Evolutionary conservation across 805 yeast genomes (phyloP).

Genomic region (Schizosaccharomyces pombe): ASM294v3 CU329670.1:1429001-1429500

Average conservation of each 20-base stretch:
- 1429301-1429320: slow-evolving; percentile 50
- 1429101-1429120: neutral
- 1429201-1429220: slow-evolving; percentile 14
- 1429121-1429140: neutral
- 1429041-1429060: slow-evolving; percentile 24
- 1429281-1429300: slow-evolving; percentile 96
- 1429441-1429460: neutral
- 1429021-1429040: slow-evolving; percentile 39
- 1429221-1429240: slow-evolving; percentile 64
- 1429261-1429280: slow-evolving; percentile 72
- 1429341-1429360: slow-evolving; percentile 21
- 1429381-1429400: neutral
- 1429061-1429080: slow-evolving; percentile 18
- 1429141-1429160: slow-evolving; percentile 4
- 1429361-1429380: slow-evolving; percentile 51
- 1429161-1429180: slow-evolving; percentile 9
- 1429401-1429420: neutral
- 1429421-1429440: neutral
- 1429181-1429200: slow-evolving; percentile 7
- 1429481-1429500: neutral
- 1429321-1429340: slow-evolving; percentile 69
- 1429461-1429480: neutral
- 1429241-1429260: slow-evolving; percentile 75
- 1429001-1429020: slow-evolving; percentile 51
- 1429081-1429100: slow-evolving; percentile 16